Base-by-base conservation (phyloP, 805 yeast species). In the Pichia thaimueangensis region DNA sequence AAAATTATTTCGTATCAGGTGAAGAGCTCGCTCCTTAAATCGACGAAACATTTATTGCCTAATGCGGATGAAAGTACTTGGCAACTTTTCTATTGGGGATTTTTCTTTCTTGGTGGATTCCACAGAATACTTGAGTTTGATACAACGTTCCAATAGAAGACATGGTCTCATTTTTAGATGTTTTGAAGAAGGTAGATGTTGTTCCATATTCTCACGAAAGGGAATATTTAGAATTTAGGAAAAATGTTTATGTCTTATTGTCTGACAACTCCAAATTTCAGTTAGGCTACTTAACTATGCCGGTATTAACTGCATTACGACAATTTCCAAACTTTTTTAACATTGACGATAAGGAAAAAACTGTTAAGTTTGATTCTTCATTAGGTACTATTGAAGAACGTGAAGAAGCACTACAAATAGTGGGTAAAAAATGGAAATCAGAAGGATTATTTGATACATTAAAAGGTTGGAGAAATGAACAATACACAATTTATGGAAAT, bases 381-480 rank as follows among this genome's bases (percentile, higher is more conserved):
- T 55, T 65, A 19, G 57, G 64, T 42, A 64, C 73, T 0, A 33
- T 70, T 23, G 77, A 72, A 20, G 53, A 55, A 27, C 55, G 82
- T 47, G 69, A 63, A 40, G 45, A 42, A 0, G 62, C 63, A 0
- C 59, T 85, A 41, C 71, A 60, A 2, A 37, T 46, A 10, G 47
- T 81, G 2, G 85, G 78, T 0, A 22, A 23, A 0, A 25, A 35
- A 11, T 67, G 80, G 69, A 64, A 64, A 48, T 46, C 64, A 21
- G 39, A 61, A 38, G 45, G 62, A 23, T 24, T 45, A 23, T 55
- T 74, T 59, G 59, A 67, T 35, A 66, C 70, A 0, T 49, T 75
- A 7, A 64, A 69, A 38, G 88, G 86, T 0, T 93, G 98, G 98
- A 73, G 98, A 58, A 63, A 83, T 58, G 98, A 93, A 62, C 68